A percentile compares a stretch with the other conserved stretches of the same genome.
phyloP scores from a whole-genome alignment of 2,329 filamentous ascomycete species.

The Aspergillus pseudotamarii region DNA sequence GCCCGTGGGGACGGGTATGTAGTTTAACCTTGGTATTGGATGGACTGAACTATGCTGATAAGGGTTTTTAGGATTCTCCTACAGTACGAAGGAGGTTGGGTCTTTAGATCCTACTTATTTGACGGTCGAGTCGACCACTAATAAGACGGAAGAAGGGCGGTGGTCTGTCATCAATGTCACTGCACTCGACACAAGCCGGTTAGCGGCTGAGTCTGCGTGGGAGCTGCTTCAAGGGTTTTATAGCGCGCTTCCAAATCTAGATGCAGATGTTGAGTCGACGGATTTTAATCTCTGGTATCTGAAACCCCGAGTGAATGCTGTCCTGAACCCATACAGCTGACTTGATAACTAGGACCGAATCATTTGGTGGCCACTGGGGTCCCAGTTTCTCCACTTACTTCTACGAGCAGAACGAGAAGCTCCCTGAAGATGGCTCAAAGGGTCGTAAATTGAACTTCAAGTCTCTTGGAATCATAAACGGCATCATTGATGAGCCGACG shows the following conservation, averaged over 20 bases:
- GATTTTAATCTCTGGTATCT: conserved; percentile 64
- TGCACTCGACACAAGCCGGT: conserved; percentile 58
- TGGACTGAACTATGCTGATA: not conserved
- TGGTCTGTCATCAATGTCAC: conserved; percentile 55
- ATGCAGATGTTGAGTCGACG: conserved; percentile 52
- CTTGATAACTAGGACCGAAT: conserved; percentile 23
- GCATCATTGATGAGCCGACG: conserved; percentile 57
- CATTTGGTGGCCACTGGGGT: not conserved
- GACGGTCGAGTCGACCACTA: conserved; percentile 47
- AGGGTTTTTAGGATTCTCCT: conserved; percentile 35
- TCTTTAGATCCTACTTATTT: conserved; percentile 49
- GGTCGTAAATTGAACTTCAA: conserved; percentile 58
- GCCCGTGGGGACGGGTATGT: conserved; percentile 57
- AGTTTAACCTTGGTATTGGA: not conserved
- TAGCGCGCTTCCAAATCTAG: conserved; percentile 51
- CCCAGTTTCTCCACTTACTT: conserved; percentile 59
- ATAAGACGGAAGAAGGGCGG: conserved; percentile 48
- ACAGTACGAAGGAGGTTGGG: conserved; percentile 38
- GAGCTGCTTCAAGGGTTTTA: conserved; percentile 60
- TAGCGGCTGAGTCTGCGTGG: conserved; percentile 60
- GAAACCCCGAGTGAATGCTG: conserved; percentile 47
- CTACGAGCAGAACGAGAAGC: conserved; percentile 59
- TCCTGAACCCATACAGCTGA: not conserved
- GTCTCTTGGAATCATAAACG: conserved; percentile 58
- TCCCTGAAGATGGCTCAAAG: conserved; percentile 51